Evolutionary conservation across 441 rosid species (phyloP), one percentile per base, ranked within the genome.

Genomic region (Pelargonium hybrid): DNA sequence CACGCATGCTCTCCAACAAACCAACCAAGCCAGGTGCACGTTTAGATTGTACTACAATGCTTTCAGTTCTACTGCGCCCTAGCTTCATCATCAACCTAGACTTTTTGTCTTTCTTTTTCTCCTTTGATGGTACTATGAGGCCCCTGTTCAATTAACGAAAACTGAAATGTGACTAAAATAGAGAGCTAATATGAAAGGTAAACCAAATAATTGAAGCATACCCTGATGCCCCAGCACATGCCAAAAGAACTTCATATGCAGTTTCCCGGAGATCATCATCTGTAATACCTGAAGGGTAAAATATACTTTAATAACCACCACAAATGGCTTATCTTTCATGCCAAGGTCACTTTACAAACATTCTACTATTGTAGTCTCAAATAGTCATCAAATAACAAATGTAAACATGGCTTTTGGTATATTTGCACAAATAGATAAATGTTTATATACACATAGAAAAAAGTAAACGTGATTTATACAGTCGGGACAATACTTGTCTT

Each of bases 141-240:
- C 98, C 98, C 65, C 99, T 95, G 83, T 66, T 74, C 66, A 73
- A 61, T 23, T 20, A 0, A 59, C 39, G 54, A 62, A 17, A 63
- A 67, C 17, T 71, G 23, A 45, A 65, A 56, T 26, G 13, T 29
- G 41, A 29, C 66, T 63, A 63, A 29, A 63, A 63, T 29, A 8
- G 69, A 61, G 48, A 61, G 71, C 47, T 73, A 41, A 68, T 65
- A 11, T 57, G 69, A 34, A 39, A 57, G 17, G 59, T 59, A 63
- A 59, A 70, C 10, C 7, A 71, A 72, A 70, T 11, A 43, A 41
- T 69, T 37, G 59, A 70, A 50, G 71, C 80, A 74, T 84, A 95
- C 99, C 99, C 98, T 52, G 98, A 76, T 70, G 99, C 95, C 71
- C 99, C 99, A 70, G 99, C 99, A 76, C 97, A 92, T 57, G 97